Evolutionary conservation across 805 yeast genomes (phyloP).

Genomic region (Henningerozyma blattae): DNA sequence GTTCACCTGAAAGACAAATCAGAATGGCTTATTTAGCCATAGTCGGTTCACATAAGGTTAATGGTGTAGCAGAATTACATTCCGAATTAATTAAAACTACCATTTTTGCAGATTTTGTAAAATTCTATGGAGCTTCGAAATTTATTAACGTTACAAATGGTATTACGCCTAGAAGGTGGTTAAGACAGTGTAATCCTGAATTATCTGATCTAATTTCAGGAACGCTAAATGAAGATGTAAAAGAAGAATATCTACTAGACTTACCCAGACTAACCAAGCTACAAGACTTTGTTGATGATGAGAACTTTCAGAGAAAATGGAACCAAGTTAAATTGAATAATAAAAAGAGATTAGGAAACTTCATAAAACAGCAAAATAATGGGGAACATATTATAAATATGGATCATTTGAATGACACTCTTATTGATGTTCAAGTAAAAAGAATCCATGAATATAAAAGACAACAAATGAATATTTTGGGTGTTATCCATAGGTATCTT

Average conservation of each 20-base stretch:
- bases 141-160: constrained; percentile 92
- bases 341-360: constrained; percentile 52
- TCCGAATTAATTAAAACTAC: constrained; percentile 84
- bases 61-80: constrained; percentile 93
- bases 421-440: constrained; percentile 88
- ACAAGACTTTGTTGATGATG: constrained; percentile 56
- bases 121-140: constrained; percentile 67
- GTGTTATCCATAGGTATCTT: constrained; percentile 74
- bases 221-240: constrained; percentile 44
- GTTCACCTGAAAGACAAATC: constrained; percentile 59
- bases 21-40: constrained; percentile 90
- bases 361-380: constrained; percentile 54
- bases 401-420: constrained; percentile 38
- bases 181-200: constrained; percentile 82
- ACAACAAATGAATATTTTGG: constrained; percentile 86
- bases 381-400: constrained; percentile 47
- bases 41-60: constrained; percentile 84
- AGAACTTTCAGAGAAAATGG: constrained; percentile 60
- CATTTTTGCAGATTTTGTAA: constrained; percentile 81
- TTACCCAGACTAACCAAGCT: constrained; percentile 55
- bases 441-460: constrained; percentile 94
- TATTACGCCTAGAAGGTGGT: constrained; percentile 94
- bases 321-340: constrained; percentile 54
- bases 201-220: constrained; percentile 63
- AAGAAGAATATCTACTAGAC: constrained; percentile 56